Percentiles rank a stretch among this genome's conserved stretches.
phyloP scores from a whole-genome alignment of 225 moss, liverwort and hornwort genomes.

The Marchantia polymorpha region DNA sequence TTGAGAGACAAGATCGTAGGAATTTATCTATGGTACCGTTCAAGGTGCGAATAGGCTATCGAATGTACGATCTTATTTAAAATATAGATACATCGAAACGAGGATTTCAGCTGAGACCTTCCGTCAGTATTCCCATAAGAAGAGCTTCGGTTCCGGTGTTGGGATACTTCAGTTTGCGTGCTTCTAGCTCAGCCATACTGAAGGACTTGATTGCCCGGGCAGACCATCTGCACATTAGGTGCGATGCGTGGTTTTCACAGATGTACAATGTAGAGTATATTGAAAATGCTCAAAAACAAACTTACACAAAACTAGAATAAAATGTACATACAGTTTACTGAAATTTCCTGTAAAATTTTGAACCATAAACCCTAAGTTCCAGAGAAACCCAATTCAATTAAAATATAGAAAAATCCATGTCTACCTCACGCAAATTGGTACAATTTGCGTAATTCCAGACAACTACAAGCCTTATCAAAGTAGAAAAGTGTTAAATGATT shows the following conservation, averaged over 20 bases:
- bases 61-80: no score
- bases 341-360: background rate
- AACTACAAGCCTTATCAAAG: background rate
- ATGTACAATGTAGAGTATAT: no score
- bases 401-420: background rate
- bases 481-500: background rate
- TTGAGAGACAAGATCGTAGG: no score
- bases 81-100: no score
- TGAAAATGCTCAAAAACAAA: no score
- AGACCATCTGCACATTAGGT: slow-evolving; percentile 55
- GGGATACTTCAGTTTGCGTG: slow-evolving; percentile 96
- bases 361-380: background rate
- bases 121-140: slow-evolving; percentile 87
- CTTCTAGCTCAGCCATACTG: slow-evolving; percentile 96
- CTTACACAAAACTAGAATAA: no score
- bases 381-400: background rate
- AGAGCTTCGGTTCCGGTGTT: slow-evolving; percentile 90
- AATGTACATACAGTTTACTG: no score
- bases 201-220: slow-evolving; percentile 97
- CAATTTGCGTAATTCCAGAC: background rate
- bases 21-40: no score
- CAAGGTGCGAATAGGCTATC: no score
- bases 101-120: slow-evolving; percentile 43
- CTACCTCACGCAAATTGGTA: background rate
- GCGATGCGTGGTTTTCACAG: no score